Conservation (phyloP, 2,329 filamentous ascomycete genomes). For the Hirsutella rhossiliensis region DNA sequence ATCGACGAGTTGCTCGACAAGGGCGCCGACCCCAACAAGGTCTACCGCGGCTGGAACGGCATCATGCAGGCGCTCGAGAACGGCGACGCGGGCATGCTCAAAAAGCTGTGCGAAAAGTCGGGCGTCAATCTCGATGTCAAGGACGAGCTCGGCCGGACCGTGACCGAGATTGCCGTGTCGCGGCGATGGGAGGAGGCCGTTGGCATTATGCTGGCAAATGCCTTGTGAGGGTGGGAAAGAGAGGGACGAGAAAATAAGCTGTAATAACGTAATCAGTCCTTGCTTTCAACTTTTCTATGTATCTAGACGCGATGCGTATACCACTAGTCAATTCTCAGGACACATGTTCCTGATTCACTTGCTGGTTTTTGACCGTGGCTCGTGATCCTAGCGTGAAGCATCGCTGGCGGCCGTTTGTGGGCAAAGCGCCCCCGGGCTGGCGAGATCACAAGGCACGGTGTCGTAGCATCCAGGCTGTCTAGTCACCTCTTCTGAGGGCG, state of each 20-base stretch:
- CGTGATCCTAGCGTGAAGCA: no score
- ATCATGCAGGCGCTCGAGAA: slow-evolving; percentile 55
- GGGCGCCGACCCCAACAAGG: slow-evolving; percentile 55
- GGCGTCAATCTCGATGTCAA: slow-evolving; percentile 37
- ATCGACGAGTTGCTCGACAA: slow-evolving; percentile 49
- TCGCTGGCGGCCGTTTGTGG: no score
- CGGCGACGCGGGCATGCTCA: slow-evolving; percentile 42
- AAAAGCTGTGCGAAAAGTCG: slow-evolving; percentile 34
- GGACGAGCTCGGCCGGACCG: slow-evolving; percentile 41
- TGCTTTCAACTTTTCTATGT: background rate
- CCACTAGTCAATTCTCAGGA: background rate
- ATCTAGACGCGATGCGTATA: background rate
- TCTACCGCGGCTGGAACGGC: slow-evolving; percentile 55
- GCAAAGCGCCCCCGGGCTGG: no score
- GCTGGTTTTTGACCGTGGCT: no score
- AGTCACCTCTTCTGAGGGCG: no score
- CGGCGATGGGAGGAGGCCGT: slow-evolving; percentile 47
- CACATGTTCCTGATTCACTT: background rate
- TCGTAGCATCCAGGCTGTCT: no score
- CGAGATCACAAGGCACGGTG: no score
- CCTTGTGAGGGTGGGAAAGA: background rate
- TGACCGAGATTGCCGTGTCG: slow-evolving; percentile 45
- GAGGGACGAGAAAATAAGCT: background rate
- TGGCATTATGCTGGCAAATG: slow-evolving; percentile 31
- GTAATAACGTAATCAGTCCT: background rate